Evolutionary conservation across 768 basidiomycete species (phyloP), one percentile per base, ranked within the genome.

Genomic region (Phylloporus arenicola): DNA sequence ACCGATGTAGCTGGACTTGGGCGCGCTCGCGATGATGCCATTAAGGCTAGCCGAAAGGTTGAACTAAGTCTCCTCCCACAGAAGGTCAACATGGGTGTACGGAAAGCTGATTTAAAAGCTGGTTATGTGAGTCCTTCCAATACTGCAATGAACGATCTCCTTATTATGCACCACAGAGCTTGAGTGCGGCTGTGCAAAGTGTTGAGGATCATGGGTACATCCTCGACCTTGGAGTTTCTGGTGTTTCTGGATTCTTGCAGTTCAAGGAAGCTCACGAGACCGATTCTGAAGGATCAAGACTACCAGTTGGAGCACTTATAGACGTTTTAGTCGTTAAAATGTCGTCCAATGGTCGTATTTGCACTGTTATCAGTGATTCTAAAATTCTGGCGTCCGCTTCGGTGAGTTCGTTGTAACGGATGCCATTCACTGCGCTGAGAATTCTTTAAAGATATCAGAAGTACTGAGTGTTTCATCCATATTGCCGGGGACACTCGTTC

Each of bases 151-250:
- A 13, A 10, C 33, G 10, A 34, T 44, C 14, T 13, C 37, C 24
- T 63, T 35, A 49, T 47, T 22, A 27, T 33, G 27, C 10, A 46
- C 17, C 44, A 13, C 61, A 94, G 92, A 83, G 82, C 19, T 61
- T 96, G 40, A 79, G 84, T 0, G 88, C 82, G 12, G 80, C 84
- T 30, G 76, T 95, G 44, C 84, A 83, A 68, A 90, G 86, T 59
- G 72, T 88, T 16, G 96, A 99, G 70, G 96, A 98, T 61, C 91
- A 96, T 65, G 94, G 96, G 1, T 97, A 95, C 70, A 80, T 86
- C 49, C 75, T 99, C 8, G 90, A 93, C 56, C 72, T 96, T 34
- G 95, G 93, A 2, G 61, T 96, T 16, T 66, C 81, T 10, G 83
- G 78, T n/a, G 67, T 89, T 30, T 81, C 89, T 52, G 90, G 90